phyloP scores from a whole-genome alignment of 805 yeast species.

The Citeromyces matritensis region DNA sequence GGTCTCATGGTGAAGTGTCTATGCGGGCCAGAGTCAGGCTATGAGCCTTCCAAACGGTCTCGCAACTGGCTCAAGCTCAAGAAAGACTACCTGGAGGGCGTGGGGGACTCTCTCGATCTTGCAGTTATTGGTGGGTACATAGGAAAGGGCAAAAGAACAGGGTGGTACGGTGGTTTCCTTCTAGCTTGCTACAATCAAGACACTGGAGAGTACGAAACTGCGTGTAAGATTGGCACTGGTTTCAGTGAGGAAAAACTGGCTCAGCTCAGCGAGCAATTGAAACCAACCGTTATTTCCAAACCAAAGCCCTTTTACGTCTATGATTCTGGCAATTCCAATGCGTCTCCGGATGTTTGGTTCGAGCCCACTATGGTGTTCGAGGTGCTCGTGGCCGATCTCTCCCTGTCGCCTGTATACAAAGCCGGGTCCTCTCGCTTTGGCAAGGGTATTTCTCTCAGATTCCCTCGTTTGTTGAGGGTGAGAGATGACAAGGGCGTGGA shows the following conservation, averaged over 20 bases:
- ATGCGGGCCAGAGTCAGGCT: slow-evolving; percentile 65
- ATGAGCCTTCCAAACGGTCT: slow-evolving; percentile 91
- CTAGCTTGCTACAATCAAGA: slow-evolving; percentile 85
- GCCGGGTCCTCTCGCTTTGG: slow-evolving; percentile 66
- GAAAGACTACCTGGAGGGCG: slow-evolving; percentile 89
- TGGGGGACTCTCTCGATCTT: slow-evolving; percentile 88
- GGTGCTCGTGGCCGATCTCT: slow-evolving; percentile 81
- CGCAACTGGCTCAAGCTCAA: slow-evolving; percentile 92
- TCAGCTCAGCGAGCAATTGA: slow-evolving; percentile 39
- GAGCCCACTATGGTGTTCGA: slow-evolving; percentile 79
- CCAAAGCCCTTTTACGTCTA: slow-evolving; percentile 58
- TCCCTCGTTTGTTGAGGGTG: slow-evolving; percentile 72
- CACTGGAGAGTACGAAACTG: slow-evolving; percentile 84
- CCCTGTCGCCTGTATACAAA: slow-evolving; percentile 78
- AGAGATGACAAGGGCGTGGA: slow-evolving; percentile 80
- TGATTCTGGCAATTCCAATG: slow-evolving; percentile 43
- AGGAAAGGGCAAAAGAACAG: slow-evolving; percentile 92
- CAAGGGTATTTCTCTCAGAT: slow-evolving; percentile 75
- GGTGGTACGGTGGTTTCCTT: slow-evolving; percentile 87
- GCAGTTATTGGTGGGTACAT: slow-evolving; percentile 90
- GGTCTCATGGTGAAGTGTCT: slow-evolving; percentile 92
- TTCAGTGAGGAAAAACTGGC: slow-evolving; percentile 77
- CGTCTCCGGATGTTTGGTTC: slow-evolving; percentile 88
- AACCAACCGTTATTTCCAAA: slow-evolving; percentile 46
- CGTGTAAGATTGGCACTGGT: slow-evolving; percentile 97